phyloP scores from a whole-genome alignment of 495 filamentous ascomycete genomes.

The Neurospora cerealis region DNA sequence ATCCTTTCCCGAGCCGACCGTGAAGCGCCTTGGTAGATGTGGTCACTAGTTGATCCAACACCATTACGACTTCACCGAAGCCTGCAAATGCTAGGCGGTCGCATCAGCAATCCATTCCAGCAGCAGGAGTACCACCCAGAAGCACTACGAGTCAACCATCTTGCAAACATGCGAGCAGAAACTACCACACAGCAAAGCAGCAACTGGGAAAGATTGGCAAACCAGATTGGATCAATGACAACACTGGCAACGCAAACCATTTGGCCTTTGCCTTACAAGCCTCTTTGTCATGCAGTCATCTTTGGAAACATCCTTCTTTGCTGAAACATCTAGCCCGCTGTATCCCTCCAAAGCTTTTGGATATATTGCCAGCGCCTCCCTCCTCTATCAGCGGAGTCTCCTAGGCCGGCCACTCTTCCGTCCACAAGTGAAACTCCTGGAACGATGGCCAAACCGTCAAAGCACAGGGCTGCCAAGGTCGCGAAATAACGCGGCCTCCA shows the following conservation, averaged over 20 bases:
- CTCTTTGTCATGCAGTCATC: not conserved
- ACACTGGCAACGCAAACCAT: not conserved
- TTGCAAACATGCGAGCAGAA: not conserved
- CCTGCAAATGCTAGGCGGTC: not conserved
- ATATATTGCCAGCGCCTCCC: not conserved
- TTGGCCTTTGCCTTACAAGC: not conserved
- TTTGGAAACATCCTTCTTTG: not conserved
- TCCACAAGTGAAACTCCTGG: not conserved
- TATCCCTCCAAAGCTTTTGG: not conserved
- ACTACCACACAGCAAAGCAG: not conserved
- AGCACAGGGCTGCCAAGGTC: no score
- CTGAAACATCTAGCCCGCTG: not conserved
- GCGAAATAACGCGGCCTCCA: not conserved
- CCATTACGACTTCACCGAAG: not conserved
- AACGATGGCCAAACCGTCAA: not conserved
- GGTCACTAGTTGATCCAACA: not conserved
- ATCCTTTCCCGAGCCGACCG: not conserved
- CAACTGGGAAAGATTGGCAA: not conserved
- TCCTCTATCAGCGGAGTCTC: no score
- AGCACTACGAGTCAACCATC: not conserved
- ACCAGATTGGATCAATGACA: not conserved
- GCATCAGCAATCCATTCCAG: not conserved
- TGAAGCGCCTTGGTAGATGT: not conserved
- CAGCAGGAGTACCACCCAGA: not conserved
- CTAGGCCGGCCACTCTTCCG: not conserved